Percentiles rank a stretch among this genome's conserved stretches.
Evolutionary conservation across 1,139 yeast species (phyloP).

Genomic region (Lizanozyma gosingica): DNA sequence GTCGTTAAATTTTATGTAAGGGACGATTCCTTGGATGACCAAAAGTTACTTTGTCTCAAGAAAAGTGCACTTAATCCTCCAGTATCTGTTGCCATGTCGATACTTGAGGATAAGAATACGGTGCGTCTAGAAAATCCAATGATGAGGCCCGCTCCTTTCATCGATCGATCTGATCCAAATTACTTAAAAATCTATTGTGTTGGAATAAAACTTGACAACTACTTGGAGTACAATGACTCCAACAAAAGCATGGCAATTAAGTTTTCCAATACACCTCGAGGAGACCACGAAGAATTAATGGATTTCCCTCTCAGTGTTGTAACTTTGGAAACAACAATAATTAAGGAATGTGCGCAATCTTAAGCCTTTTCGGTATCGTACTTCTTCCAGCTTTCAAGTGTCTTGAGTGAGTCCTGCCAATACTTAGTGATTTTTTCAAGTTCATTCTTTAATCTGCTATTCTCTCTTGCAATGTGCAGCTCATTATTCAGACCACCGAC

Average conservation of each 20-base stretch:
- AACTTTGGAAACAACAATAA: slow-evolving; percentile 9
- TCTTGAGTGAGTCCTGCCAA: slow-evolving; percentile 37
- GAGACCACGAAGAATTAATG: slow-evolving; percentile 7
- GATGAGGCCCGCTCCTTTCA: background rate
- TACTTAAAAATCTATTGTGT: slow-evolving; percentile 10
- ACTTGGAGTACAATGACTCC: slow-evolving; percentile 5
- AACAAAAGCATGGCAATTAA: background rate
- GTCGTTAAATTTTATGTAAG: slow-evolving; percentile 10
- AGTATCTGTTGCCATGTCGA: slow-evolving; percentile 1
- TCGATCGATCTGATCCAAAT: slow-evolving; percentile 7
- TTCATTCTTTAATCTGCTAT: slow-evolving; percentile 25
- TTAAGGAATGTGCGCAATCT: slow-evolving; percentile 1
- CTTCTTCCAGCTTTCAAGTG: slow-evolving; percentile 41
- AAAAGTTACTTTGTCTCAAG: background rate
- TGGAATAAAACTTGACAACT: slow-evolving; percentile 10
- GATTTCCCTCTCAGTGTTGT: slow-evolving; percentile 11
- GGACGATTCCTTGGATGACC: slow-evolving; percentile 1
- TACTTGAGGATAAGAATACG: slow-evolving; percentile 1
- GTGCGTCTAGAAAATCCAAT: background rate
- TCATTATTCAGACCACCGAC: slow-evolving; percentile 3
- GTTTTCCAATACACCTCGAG: slow-evolving; percentile 6
- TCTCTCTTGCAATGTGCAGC: slow-evolving; percentile 5
- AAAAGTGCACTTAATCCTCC: background rate
- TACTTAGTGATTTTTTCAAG: slow-evolving; percentile 28
- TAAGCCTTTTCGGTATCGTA: slow-evolving; percentile 2